Conservation (phyloP, 495 filamentous ascomycete genomes). For the Pseudevernia furfuracea region DNA sequence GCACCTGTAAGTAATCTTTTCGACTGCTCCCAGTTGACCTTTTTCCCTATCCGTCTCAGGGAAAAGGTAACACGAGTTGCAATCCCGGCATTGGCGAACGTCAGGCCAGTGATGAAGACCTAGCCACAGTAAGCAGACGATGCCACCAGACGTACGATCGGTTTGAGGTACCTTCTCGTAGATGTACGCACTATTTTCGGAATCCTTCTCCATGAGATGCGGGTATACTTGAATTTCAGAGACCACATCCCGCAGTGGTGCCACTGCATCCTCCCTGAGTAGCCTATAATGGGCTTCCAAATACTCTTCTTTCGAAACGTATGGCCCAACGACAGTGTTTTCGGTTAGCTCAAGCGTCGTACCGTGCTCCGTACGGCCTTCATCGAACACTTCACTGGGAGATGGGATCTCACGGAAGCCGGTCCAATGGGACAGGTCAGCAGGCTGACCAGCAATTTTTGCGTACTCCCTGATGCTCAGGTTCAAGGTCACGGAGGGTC, state of each 20-base stretch:
- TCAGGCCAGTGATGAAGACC: constrained; percentile 59
- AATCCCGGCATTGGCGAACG: constrained; percentile 54
- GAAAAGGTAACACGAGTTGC: constrained; percentile 66
- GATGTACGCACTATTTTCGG: constrained; percentile 48
- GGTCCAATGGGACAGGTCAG: constrained; percentile 30
- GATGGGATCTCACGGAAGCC: constrained; percentile 41
- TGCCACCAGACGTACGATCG: background rate
- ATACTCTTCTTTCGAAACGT: constrained; percentile 46
- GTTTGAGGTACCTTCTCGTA: constrained; percentile 60
- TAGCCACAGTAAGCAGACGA: constrained; percentile 29
- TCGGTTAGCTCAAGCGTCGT: constrained; percentile 30
- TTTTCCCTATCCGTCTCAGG: constrained; percentile 53
- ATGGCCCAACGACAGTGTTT: constrained; percentile 40
- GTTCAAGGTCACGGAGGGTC: constrained; percentile 7
- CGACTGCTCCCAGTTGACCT: constrained; percentile 70
- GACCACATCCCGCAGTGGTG: constrained; percentile 53
- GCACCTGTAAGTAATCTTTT: constrained; percentile 62
- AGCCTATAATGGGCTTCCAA: constrained; percentile 58
- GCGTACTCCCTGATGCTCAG: constrained; percentile 36
- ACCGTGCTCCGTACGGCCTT: constrained; percentile 19
- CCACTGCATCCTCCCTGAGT: constrained; percentile 55
- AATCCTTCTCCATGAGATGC: constrained; percentile 39
- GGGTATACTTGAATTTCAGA: constrained; percentile 39
- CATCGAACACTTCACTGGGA: constrained; percentile 35
- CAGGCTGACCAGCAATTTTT: constrained; percentile 8